Percentiles rank a stretch among this genome's conserved stretches.
These are phyloP conservation scores for Eutrema heterophyllum DNA, from an alignment of 345 rosid genomes.

Conservation along the genomic window DNA sequence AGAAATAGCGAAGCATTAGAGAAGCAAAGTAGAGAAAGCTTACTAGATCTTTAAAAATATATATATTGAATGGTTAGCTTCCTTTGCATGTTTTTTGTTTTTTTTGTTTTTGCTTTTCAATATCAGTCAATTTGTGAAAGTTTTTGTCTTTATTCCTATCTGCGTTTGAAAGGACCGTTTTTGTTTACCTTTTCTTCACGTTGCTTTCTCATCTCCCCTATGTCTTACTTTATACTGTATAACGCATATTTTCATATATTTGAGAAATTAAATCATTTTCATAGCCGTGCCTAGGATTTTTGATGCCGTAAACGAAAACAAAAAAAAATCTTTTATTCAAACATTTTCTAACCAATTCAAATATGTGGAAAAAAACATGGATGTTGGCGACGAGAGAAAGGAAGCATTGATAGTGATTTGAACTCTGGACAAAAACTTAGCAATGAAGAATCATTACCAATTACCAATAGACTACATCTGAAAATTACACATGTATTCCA, in stretches of 20 bases:
- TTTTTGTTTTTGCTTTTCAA: slow-evolving; percentile 10
- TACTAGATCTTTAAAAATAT: background rate
- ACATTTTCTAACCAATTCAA: too few relatives aligned
- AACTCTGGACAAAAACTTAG: too few relatives aligned
- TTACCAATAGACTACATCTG: too few relatives aligned
- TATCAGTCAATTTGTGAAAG: slow-evolving; percentile 20
- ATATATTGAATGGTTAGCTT: slow-evolving; percentile 9
- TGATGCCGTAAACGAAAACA: too few relatives aligned
- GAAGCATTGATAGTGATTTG: too few relatives aligned
- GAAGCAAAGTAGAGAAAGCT: slow-evolving; percentile 14
- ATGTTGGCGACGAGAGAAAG: too few relatives aligned
- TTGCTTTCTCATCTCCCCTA: slow-evolving; percentile 3
- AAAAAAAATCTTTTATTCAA: too few relatives aligned
- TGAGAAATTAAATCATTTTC: background rate
- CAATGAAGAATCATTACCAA: too few relatives aligned
- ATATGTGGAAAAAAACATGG: too few relatives aligned
- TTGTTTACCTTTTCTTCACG: slow-evolving; percentile 15
- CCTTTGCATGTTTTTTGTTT: background rate
- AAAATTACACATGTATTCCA: too few relatives aligned
- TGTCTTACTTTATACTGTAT: background rate
- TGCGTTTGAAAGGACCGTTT: slow-evolving; percentile 20
- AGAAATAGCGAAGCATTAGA: slow-evolving; percentile 8
- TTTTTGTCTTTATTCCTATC: slow-evolving; percentile 28
- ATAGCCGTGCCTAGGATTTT: background rate
- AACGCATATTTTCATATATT: background rate